Percentiles rank a stretch among this genome's conserved stretches.
Evolutionary conservation across 305 asterid genomes (phyloP).

Genomic region (Andrographis paniculata): DNA sequence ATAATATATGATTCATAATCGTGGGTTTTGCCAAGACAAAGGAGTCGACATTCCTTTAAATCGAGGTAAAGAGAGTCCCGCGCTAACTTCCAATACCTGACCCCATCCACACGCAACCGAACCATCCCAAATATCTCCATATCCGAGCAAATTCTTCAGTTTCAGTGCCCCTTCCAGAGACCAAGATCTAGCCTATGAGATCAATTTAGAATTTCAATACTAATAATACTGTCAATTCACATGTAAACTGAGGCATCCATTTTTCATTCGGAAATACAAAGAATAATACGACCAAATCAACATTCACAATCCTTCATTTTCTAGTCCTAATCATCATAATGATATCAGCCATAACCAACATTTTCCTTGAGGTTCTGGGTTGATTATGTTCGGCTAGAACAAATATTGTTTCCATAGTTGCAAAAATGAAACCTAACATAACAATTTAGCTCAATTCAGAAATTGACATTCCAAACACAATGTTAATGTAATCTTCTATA

Average conservation of each 20-base stretch:
- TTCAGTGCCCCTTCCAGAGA: constrained; percentile 64
- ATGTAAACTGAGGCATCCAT: no score
- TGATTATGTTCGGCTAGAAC: background rate
- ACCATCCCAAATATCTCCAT: constrained; percentile 95
- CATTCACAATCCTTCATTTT: background rate
- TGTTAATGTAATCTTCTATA: no score
- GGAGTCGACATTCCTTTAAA: constrained; percentile 58
- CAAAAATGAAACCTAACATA: background rate
- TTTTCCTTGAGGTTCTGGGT: background rate
- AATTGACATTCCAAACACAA: no score
- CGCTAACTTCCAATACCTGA: constrained; percentile 65
- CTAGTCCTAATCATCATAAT: background rate
- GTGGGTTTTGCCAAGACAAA: no score
- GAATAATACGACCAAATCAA: background rate
- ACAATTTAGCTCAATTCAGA: background rate
- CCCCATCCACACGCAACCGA: constrained; percentile 86
- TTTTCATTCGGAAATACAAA: no score
- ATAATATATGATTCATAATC: no score
- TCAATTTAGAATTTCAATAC: constrained; percentile 20
- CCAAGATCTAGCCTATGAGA: constrained; percentile 79
- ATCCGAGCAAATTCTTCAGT: constrained; percentile 78
- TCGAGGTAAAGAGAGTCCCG: constrained; percentile 75
- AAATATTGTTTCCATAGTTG: background rate
- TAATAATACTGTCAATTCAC: background rate
- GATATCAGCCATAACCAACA: background rate